Percentiles rank a stretch among this genome's conserved stretches.
phyloP scores from a whole-genome alignment of 164 flowering plant species.

The Aristolochia fimbriata region DNA sequence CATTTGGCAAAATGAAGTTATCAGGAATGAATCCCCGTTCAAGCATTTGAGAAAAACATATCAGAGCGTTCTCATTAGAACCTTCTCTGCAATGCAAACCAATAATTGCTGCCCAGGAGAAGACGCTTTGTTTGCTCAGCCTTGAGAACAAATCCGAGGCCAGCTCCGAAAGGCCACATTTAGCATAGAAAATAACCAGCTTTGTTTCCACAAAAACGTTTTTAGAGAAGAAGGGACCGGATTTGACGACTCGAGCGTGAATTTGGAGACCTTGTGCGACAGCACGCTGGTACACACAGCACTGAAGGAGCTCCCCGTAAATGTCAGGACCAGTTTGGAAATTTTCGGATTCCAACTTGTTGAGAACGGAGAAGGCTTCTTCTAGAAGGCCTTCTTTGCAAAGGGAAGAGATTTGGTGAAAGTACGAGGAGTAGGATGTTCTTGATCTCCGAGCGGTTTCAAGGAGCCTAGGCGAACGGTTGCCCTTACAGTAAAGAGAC shows the following conservation, averaged over 20 bases:
- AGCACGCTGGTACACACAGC: constrained; percentile 48
- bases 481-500: not conserved
- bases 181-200: constrained; percentile 51
- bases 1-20: constrained; percentile 62
- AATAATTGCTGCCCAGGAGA: constrained; percentile 73
- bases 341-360: constrained; percentile 25
- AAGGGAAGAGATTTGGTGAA: constrained; percentile 38
- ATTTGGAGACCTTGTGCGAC: constrained; percentile 51
- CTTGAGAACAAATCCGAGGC: constrained; percentile 28
- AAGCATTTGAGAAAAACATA: constrained; percentile 38
- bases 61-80: constrained; percentile 31
- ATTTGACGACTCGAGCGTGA: constrained; percentile 48
- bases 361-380: constrained; percentile 35
- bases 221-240: constrained; percentile 29
- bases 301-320: constrained; percentile 61
- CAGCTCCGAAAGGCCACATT: constrained; percentile 31
- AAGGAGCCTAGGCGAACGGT: too few species aligned
- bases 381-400: constrained; percentile 36
- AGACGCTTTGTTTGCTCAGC: constrained; percentile 33
- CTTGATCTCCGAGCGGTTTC: too few species aligned
- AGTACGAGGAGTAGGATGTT: constrained; percentile 22
- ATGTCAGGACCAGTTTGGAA: constrained; percentile 44
- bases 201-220: constrained; percentile 62
- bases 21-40: constrained; percentile 46
- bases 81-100: constrained; percentile 52